Conservation (phyloP, 495 filamentous ascomycete genomes). For the Penicillium cosmopolitanum region DNA sequence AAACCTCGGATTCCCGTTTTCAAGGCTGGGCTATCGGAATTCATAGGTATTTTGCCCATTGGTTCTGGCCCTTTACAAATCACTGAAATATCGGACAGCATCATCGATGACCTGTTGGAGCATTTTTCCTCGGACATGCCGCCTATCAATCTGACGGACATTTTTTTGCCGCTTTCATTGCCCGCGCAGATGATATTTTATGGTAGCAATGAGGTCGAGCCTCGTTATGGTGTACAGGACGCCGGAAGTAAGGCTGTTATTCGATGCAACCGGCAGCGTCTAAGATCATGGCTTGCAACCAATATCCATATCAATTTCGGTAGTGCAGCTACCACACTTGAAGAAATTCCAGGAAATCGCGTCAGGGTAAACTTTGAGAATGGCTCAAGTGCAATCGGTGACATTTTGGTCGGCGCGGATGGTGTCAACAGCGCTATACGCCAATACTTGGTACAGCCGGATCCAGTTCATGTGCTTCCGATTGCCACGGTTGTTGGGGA, state of each 20-base stretch:
- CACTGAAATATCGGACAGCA: neutral
- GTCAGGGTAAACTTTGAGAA: conserved; percentile 12
- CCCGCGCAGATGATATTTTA: neutral
- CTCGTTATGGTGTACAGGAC: conserved; percentile 1
- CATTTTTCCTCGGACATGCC: neutral
- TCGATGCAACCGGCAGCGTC: conserved; percentile 3
- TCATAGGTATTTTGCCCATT: neutral
- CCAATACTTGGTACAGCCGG: conserved; percentile 1
- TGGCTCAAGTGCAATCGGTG: conserved; percentile 18
- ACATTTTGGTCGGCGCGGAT: conserved; percentile 24
- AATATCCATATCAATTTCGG: neutral
- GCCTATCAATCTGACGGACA: neutral
- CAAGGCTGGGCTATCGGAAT: conserved; percentile 9
- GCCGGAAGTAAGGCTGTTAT: conserved; percentile 1
- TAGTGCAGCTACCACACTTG: neutral
- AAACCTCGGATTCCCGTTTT: neutral
- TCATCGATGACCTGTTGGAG: neutral
- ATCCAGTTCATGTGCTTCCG: conserved; percentile 5
- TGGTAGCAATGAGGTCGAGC: neutral
- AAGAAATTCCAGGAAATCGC: neutral
- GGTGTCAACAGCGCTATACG: conserved; percentile 11
- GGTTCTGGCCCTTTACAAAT: too few relatives aligned
- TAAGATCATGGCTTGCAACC: neutral
- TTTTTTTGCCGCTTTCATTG: neutral
- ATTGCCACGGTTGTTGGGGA: conserved; percentile 5